Conservation (phyloP, 805 yeast genomes). For the Peterozyma toletana region DNA sequence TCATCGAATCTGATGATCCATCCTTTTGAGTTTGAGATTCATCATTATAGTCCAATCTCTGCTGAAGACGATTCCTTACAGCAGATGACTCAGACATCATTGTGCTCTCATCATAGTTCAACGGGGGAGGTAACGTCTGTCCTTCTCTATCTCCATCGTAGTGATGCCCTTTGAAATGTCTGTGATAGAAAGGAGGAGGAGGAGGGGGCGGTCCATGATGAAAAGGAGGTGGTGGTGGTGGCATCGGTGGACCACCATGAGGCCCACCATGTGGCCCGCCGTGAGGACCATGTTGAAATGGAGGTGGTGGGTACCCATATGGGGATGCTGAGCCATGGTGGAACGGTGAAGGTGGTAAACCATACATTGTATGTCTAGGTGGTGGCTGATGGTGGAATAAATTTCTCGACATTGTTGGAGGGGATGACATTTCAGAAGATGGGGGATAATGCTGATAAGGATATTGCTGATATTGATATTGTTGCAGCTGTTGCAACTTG, state of each 20-base stretch:
- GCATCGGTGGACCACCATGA: not conserved
- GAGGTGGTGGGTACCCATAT: not conserved
- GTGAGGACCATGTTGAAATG: not conserved
- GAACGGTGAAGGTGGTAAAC: too few species aligned
- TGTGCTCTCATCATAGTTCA: not conserved
- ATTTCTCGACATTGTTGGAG: too few species aligned
- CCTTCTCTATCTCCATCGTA: conserved; percentile 3
- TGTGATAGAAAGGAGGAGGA: conserved; percentile 11
- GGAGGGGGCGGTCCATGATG: conserved; percentile 8
- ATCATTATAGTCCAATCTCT: too few species aligned
- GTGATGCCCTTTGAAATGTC: not conserved
- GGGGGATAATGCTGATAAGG: not conserved
- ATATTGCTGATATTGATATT: not conserved
- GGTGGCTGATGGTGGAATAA: too few species aligned
- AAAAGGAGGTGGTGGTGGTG: conserved; percentile 7
- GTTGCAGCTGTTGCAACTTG: conserved; percentile 1
- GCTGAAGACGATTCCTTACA: too few species aligned
- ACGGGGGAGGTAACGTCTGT: not conserved
- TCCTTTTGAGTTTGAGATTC: too few species aligned
- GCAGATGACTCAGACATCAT: too few species aligned
- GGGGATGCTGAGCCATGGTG: not conserved
- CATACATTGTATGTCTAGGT: too few species aligned
- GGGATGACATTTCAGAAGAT: not conserved
- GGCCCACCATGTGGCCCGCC: not conserved
- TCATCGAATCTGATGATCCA: too few species aligned